Evolutionary conservation across 2,329 filamentous ascomycete genomes (phyloP).

Genomic region (Pyrenophora seminiperda): DNA sequence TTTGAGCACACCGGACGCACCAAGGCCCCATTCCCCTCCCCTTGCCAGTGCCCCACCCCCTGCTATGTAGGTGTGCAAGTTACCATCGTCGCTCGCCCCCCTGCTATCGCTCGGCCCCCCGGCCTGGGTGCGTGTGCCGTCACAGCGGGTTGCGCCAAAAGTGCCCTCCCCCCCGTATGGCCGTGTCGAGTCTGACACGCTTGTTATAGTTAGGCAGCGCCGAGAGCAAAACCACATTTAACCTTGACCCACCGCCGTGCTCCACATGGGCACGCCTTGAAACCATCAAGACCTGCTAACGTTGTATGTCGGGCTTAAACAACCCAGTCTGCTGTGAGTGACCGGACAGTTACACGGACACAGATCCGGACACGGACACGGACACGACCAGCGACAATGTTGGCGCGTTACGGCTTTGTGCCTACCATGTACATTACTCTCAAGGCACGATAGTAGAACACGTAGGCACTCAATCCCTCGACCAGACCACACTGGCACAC

Average conservation of each 20-base stretch:
- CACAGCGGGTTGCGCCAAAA: conserved; percentile 32
- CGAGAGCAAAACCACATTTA: conserved; percentile 31
- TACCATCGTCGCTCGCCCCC: no score
- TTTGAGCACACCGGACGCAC: conserved; percentile 25
- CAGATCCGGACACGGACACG: conserved; percentile 15
- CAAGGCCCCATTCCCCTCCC: conserved; percentile 22
- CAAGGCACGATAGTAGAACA: no score
- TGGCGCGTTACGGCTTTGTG: conserved; percentile 9
- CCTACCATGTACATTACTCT: no score
- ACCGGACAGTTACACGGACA: conserved; percentile 16
- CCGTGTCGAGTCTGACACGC: conserved; percentile 19
- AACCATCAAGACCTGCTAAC: conserved; percentile 38
- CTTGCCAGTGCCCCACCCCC: conserved; percentile 9
- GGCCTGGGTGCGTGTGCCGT: conserved; percentile 37
- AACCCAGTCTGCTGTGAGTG: no score
- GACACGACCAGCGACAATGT: conserved; percentile 21
- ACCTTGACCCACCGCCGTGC: conserved; percentile 22
- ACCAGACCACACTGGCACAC: no score
- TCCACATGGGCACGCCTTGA: conserved; percentile 34
- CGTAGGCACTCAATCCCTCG: no score
- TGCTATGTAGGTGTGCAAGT: no score
- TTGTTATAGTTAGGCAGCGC: conserved; percentile 30
- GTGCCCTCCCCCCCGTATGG: conserved; percentile 8
- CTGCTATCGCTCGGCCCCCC: conserved; percentile 18
- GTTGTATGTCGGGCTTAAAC: conserved; percentile 16